Conservation (phyloP, 192 early-diverging fungal species). For the Backusella psychrophila region DNA sequence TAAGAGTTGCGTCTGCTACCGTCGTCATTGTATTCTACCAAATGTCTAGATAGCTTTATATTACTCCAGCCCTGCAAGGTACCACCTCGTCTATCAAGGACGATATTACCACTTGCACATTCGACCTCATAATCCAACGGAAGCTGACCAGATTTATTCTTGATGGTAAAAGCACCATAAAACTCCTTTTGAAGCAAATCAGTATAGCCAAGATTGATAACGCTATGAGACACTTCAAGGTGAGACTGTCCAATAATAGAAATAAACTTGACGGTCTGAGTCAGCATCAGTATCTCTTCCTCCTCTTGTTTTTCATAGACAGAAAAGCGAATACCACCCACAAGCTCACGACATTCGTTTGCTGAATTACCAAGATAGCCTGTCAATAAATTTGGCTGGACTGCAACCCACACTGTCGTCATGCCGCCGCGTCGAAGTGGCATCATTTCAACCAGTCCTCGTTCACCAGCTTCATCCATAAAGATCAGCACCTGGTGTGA, state of each 20-base stretch:
- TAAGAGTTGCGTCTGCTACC: slow-evolving; percentile 17
- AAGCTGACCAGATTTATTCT: slow-evolving; percentile 66
- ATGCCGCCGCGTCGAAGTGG: slow-evolving; percentile 47
- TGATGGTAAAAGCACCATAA: slow-evolving; percentile 62
- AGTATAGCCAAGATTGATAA: slow-evolving; percentile 69
- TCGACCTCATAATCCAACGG: slow-evolving; percentile 67
- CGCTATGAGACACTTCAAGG: slow-evolving; percentile 58
- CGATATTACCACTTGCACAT: slow-evolving; percentile 48
- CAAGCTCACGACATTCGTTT: slow-evolving; percentile 61
- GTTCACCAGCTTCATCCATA: slow-evolving; percentile 51
- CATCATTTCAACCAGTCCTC: slow-evolving; percentile 52
- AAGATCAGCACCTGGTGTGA: slow-evolving; percentile 80
- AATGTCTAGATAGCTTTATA: slow-evolving; percentile 17
- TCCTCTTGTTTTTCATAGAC: slow-evolving; percentile 53
- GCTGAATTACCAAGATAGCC: slow-evolving; percentile 36
- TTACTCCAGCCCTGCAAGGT: slow-evolving; percentile 54
- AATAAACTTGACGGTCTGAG: slow-evolving; percentile 77
- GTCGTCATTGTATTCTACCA: not conserved
- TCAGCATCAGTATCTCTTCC: slow-evolving; percentile 48
- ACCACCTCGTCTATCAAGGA: slow-evolving; percentile 49
- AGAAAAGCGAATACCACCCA: slow-evolving; percentile 81
- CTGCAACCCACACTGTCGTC: slow-evolving; percentile 71
- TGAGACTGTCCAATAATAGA: slow-evolving; percentile 80
- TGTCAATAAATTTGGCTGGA: slow-evolving; percentile 66
- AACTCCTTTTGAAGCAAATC: slow-evolving; percentile 44